A percentile compares a stretch with the other conserved stretches of the same genome.
Conservation (phyloP, 768 basidiomycete species). For the Termitomyces sp. region DNA sequence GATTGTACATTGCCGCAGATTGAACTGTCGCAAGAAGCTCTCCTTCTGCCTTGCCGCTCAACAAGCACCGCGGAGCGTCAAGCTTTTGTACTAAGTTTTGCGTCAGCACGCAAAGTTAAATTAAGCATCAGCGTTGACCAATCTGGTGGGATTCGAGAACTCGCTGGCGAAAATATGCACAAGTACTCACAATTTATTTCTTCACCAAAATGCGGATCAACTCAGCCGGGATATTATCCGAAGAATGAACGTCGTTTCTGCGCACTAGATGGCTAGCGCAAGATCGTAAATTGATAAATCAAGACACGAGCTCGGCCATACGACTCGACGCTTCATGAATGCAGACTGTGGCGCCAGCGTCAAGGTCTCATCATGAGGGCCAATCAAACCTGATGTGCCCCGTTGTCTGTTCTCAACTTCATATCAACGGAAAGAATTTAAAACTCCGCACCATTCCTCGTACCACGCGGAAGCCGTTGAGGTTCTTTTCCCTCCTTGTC, state of each 20-base stretch:
- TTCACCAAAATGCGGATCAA: background rate
- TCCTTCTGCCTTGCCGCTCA: background rate
- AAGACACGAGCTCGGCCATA: background rate
- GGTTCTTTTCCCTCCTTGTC: conserved; percentile 1
- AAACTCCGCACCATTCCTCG: conserved; percentile 7
- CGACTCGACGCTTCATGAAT: background rate
- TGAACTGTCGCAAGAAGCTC: background rate
- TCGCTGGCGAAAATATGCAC: background rate
- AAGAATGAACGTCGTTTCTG: background rate
- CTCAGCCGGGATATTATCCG: background rate
- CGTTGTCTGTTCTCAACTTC: background rate
- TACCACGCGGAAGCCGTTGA: background rate
- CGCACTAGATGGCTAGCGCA: background rate
- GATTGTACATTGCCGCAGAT: background rate
- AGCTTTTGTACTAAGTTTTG: background rate
- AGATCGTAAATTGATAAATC: background rate
- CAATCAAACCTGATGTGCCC: too few species aligned
- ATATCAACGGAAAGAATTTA: background rate
- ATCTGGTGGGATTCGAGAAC: background rate
- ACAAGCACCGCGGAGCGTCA: background rate
- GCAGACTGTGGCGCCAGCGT: background rate
- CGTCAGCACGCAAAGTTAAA: background rate
- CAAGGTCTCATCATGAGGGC: too few species aligned
- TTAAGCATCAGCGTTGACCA: background rate
- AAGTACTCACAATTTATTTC: too few species aligned